These are phyloP conservation scores for Pyronema omphalodes DNA, from an alignment of 495 filamentous ascomycete genomes.

Conservation along the genomic window DNA sequence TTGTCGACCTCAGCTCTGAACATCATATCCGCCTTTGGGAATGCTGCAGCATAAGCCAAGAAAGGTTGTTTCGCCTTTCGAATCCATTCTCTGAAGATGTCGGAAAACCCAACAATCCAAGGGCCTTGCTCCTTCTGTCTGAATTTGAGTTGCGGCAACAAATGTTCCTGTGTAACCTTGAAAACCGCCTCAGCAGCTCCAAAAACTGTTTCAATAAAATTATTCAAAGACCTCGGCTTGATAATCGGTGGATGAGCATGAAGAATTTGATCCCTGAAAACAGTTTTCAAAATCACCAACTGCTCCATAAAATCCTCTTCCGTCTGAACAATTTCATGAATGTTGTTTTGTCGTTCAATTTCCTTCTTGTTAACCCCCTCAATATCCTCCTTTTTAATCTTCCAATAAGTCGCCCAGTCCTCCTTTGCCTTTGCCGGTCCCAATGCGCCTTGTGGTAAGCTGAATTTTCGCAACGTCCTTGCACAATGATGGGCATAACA, in stretches of 20 bases:
- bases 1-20: conserved; percentile 68
- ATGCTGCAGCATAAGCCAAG: conserved; percentile 78
- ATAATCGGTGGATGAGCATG: conserved; percentile 66
- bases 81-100: conserved; percentile 98
- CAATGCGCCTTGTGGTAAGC: conserved; percentile 32
- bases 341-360: conserved; percentile 75
- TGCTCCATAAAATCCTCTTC: conserved; percentile 83
- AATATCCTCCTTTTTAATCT: conserved; percentile 56
- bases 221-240: conserved; percentile 45
- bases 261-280: conserved; percentile 72
- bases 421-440: conserved; percentile 46
- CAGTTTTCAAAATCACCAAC: conserved; percentile 58
- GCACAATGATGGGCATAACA: conserved; percentile 94
- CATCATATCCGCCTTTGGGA: conserved; percentile 63
- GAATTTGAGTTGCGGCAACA: conserved; percentile 93
- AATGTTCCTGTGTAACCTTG: conserved; percentile 77
- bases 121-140: conserved; percentile 93
- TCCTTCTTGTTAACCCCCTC: conserved; percentile 63
- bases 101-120: conserved; percentile 83
- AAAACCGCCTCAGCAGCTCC: conserved; percentile 79
- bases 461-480: conserved; percentile 83
- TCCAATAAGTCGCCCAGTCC: conserved; percentile 88
- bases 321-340: conserved; percentile 89
- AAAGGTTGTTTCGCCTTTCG: conserved; percentile 78
- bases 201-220: conserved; percentile 73